Evolutionary conservation across 345 rosid genomes (phyloP).

Genomic region (Eucalyptus decipiens): DNA sequence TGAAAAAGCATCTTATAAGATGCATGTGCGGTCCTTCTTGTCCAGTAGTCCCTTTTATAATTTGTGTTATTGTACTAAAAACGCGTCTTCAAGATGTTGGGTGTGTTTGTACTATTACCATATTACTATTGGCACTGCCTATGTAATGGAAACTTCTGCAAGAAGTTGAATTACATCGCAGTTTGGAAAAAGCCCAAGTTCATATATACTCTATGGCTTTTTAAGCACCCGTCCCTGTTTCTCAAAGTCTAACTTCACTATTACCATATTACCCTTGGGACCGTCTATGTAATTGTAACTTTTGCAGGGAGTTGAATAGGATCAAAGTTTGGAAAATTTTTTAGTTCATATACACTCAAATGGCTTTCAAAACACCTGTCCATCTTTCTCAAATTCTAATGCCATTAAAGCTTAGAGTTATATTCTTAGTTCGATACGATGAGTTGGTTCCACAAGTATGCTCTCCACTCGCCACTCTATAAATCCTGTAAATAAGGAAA

Average conservation of each 20-base stretch:
- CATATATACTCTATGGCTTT: too few species aligned
- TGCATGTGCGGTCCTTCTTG: neutral
- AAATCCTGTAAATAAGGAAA: rapidly evolving
- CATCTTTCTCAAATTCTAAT: neutral
- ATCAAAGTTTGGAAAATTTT: neutral
- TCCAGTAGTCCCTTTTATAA: neutral
- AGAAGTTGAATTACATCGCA: too few species aligned
- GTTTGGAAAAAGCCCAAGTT: too few species aligned
- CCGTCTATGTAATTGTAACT: neutral
- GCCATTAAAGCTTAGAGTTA: neutral
- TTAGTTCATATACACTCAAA: neutral
- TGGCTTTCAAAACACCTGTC: neutral
- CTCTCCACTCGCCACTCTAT: neutral
- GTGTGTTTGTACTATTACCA: neutral
- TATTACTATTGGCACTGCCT: too few species aligned
- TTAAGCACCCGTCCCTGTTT: too few species aligned
- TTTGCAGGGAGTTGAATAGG: neutral
- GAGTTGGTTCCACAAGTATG: neutral
- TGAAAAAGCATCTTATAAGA: neutral
- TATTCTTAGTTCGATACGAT: neutral
- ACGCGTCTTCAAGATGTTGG: neutral
- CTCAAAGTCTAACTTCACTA: too few species aligned
- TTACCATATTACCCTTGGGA: neutral
- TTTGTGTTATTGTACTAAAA: neutral
- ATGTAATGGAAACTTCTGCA: too few species aligned